Conservation (phyloP, 1,139 yeast species). For the Sugiyamaella paludigena region DNA sequence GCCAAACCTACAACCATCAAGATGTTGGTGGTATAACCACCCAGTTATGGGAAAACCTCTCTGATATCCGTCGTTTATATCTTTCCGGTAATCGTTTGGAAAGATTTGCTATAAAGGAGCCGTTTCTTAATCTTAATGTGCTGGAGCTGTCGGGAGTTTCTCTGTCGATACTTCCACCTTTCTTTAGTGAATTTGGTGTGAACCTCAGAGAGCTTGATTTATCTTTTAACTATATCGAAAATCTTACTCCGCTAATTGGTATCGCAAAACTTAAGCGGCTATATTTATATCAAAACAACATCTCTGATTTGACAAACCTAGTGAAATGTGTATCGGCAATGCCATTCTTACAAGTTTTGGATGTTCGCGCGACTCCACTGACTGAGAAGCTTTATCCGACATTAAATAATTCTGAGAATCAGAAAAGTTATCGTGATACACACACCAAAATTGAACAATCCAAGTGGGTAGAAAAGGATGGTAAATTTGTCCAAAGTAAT, state of each 20-base stretch:
- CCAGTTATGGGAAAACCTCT: conserved; percentile 5
- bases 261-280: conserved; percentile 34
- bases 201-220: conserved; percentile 38
- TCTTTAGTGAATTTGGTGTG: conserved; percentile 28
- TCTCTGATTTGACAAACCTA: conserved; percentile 26
- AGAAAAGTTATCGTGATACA: conserved; percentile 22
- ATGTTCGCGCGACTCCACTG: conserved; percentile 36
- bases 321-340: conserved; percentile 27
- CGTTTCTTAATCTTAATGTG: conserved; percentile 35
- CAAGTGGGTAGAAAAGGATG: conserved; percentile 25
- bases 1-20: conserved; percentile 1
- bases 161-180: conserved; percentile 30
- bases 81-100: conserved; percentile 29
- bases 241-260: conserved; percentile 28
- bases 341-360: conserved; percentile 30
- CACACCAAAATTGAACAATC: conserved; percentile 21
- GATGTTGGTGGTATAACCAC: background rate
- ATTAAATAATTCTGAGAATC: conserved; percentile 18
- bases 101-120: conserved; percentile 25
- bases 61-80: conserved; percentile 29
- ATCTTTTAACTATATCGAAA: conserved; percentile 33
- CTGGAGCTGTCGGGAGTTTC: conserved; percentile 35
- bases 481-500: conserved; percentile 18
- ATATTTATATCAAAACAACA: conserved; percentile 32
- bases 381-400: conserved; percentile 33